Base-by-base conservation (phyloP, 768 basidiomycete species). In the Dictyophora rubrovolvata region DNA sequence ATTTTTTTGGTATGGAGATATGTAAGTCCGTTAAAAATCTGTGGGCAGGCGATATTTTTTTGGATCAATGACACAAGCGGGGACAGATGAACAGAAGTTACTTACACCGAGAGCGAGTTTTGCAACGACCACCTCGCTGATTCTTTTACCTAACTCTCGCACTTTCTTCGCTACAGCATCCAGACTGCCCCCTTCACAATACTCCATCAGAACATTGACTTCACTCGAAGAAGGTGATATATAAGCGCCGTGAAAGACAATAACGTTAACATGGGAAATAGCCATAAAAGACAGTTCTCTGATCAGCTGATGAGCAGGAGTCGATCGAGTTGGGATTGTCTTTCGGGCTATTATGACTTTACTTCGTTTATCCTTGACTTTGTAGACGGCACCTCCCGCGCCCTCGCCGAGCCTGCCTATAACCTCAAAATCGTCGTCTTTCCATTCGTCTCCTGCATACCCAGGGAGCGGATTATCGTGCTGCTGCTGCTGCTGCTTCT, bases 191-290 rank as follows among this genome's bases (percentile, higher is more conserved):
- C 90, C 92, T 66, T 93, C 89, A 69, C 89, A 72, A 65, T 74
- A 84, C 69, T 99, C 96, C 88, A 97, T 94, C 65, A 93, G 77
- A 64, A 99, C 89, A 69, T 94, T 94, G 66, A 99, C 86, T 71
- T 98, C 94, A 66, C 88, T 91, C 11, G 85, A 83, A 23, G 85
- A 89, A 20, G 87, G 87, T 14, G 85, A 83, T 79, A 87, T 85
- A 72, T 89, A 98, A 23, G 92, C 93, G 34, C 95, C 96, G 68
- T 91, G 86, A 74, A 95, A 99, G 51, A 79, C 77, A 61, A 93
- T 85, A 71, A 99, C 95, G 67, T 95, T 95, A 64, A 81, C 72
- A 65, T 95, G 90, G 56, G 87, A 91, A 56, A 84, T 81, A 53
- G 89, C 85, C 65, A 91, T 91, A 71, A 97, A 95, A 56, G 83